These are phyloP conservation scores for Ophiostoma sp. DNA, from an alignment of 2,329 filamentous ascomycete genomes.

Conservation along the genomic window DNA sequence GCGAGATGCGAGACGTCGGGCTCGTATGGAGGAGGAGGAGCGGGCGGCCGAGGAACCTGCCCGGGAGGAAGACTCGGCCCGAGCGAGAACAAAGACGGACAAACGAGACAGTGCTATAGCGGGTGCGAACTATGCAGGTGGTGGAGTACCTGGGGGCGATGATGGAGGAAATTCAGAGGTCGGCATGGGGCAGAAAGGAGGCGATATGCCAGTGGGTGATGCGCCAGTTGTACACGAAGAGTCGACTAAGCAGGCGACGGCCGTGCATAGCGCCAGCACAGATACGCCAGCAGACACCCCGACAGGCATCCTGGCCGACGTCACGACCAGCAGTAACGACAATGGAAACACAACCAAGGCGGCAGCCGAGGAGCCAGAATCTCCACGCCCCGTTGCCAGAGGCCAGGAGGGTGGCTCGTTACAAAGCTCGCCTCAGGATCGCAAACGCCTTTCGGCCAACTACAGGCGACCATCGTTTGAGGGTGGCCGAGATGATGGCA, in stretches of 20 bases:
- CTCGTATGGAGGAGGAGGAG: conserved; percentile 32
- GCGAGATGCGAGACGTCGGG: neutral
- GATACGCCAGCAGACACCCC: neutral
- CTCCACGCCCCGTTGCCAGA: neutral
- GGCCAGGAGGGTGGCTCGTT: neutral
- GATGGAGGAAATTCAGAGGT: neutral
- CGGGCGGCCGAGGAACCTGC: conserved; percentile 35
- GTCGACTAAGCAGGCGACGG: neutral
- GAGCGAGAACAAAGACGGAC: conserved; percentile 13
- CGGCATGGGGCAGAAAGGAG: neutral
- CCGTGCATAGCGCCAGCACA: neutral
- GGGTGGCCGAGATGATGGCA: neutral
- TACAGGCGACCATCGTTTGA: neutral
- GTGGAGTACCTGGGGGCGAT: too few relatives aligned
- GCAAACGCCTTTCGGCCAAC: neutral
- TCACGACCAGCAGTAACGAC: neutral
- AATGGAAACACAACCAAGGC: neutral
- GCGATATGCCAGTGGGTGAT: neutral
- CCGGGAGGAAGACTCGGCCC: neutral
- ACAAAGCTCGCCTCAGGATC: neutral
- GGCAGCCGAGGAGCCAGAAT: neutral
- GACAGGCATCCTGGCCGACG: neutral
- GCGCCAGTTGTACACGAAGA: neutral
- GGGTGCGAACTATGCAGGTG: neutral
- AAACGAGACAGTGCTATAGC: neutral